Evolutionary conservation across 2,329 filamentous ascomycete genomes (phyloP).

Genomic region (Paecilomyces dactylethromorphus): DNA sequence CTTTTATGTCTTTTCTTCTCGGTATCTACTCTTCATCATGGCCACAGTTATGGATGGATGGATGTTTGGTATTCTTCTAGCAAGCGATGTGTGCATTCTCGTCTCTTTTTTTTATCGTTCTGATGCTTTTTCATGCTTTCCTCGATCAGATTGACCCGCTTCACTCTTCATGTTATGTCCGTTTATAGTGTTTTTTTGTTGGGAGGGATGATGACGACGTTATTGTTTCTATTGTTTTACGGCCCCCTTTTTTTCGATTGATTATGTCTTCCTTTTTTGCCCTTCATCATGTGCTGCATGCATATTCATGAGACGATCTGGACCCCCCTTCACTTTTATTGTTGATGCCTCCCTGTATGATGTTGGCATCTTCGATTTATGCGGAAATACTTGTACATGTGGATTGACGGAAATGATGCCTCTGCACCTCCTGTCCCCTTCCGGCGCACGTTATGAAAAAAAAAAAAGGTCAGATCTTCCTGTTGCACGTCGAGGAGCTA

Average conservation of each 20-base stretch:
- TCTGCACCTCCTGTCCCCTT: background rate
- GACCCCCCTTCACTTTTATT: background rate
- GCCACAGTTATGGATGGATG: constrained; percentile 22
- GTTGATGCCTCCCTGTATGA: background rate
- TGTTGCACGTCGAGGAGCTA: background rate
- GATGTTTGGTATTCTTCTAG: constrained; percentile 13
- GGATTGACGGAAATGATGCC: background rate
- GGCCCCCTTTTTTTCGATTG: constrained; percentile 9
- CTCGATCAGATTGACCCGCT: constrained; percentile 4
- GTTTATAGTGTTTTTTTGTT: constrained; percentile 13
- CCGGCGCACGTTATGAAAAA: background rate
- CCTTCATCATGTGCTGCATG: background rate
- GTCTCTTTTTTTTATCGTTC: constrained; percentile 14
- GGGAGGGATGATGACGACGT: constrained; percentile 7
- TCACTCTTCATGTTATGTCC: constrained; percentile 15
- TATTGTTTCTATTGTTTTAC: background rate
- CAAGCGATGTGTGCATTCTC: constrained; percentile 28
- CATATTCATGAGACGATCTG: constrained; percentile 1
- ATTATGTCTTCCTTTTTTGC: constrained; percentile 6
- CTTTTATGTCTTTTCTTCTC: constrained; percentile 9
- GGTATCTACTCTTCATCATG: constrained; percentile 17
- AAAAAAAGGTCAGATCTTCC: background rate
- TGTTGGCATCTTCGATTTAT: background rate
- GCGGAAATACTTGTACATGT: background rate
- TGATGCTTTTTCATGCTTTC: constrained; percentile 7